Percentiles rank a stretch among this genome's conserved stretches.
These are phyloP conservation scores for Chaetomiaceae sp. DNA, from an alignment of 2,329 filamentous ascomycete genomes.

Conservation along the genomic window DNA sequence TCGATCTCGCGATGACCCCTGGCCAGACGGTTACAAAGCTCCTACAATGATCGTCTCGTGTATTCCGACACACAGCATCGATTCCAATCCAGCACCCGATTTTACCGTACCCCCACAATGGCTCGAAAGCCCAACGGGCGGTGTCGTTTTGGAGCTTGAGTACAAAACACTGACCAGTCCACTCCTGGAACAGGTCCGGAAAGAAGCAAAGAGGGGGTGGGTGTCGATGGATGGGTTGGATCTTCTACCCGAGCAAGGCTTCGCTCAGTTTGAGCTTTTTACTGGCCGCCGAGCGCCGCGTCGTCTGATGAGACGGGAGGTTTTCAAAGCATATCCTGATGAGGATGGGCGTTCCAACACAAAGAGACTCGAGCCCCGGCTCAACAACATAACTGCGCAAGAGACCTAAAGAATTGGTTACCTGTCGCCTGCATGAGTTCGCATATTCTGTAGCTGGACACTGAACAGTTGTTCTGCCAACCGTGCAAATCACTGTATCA, in stretches of 20 bases:
- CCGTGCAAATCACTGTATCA: too few relatives aligned
- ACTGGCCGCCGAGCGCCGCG: conserved; percentile 67
- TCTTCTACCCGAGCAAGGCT: conserved; percentile 71
- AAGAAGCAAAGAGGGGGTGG: conserved; percentile 59
- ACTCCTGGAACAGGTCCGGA: conserved; percentile 61
- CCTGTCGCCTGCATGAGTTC: too few relatives aligned
- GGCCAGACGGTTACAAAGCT: conserved; percentile 57
- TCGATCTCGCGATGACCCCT: conserved; percentile 52
- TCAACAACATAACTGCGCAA: conserved; percentile 38
- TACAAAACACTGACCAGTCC: conserved; percentile 72
- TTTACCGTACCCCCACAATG: conserved; percentile 66
- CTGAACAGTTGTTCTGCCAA: too few relatives aligned
- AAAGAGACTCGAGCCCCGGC: conserved; percentile 37
- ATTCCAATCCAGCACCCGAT: conserved; percentile 59
- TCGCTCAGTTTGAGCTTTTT: conserved; percentile 77
- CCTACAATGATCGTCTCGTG: conserved; percentile 74
- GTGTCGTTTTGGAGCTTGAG: conserved; percentile 69
- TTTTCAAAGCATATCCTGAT: conserved; percentile 44
- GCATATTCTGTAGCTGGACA: background rate
- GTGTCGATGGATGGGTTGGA: conserved; percentile 72
- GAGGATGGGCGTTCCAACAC: conserved; percentile 38
- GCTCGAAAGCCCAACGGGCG: conserved; percentile 68
- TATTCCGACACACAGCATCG: conserved; percentile 65
- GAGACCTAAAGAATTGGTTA: conserved; percentile 37
- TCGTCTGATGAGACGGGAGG: conserved; percentile 64